Percentiles rank a stretch among this genome's conserved stretches.
phyloP scores from a whole-genome alignment of 2,329 filamentous ascomycete genomes.

The Phyllosticta citrichinensis region DNA sequence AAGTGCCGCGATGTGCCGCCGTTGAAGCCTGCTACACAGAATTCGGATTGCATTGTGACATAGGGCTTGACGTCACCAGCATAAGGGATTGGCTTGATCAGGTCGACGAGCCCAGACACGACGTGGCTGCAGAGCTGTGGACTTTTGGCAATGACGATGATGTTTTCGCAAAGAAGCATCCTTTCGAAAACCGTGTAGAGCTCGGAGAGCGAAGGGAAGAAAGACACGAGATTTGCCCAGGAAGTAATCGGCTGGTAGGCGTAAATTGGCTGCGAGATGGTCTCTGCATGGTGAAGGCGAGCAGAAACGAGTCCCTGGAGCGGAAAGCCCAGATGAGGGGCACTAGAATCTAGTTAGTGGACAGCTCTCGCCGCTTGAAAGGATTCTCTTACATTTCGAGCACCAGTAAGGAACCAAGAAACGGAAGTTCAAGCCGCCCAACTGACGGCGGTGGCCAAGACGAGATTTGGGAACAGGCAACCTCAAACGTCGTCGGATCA shows the following conservation, averaged over 20 bases:
- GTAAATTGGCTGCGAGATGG: conserved; percentile 20
- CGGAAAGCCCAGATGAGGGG: conserved; percentile 31
- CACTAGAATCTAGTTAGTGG: conserved; percentile 13
- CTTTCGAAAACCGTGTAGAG: conserved; percentile 32
- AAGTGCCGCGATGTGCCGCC: conserved; percentile 29
- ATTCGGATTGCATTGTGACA: conserved; percentile 35
- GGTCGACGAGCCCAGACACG: conserved; percentile 29
- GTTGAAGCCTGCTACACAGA: conserved; percentile 29
- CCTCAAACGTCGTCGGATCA: conserved; percentile 29
- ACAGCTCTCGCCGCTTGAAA: neutral
- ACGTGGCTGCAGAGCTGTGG: conserved; percentile 32
- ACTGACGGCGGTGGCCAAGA: conserved; percentile 26
- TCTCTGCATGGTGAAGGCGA: conserved; percentile 13
- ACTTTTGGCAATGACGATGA: conserved; percentile 32
- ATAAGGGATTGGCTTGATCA: conserved; percentile 31
- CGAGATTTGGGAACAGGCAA: conserved; percentile 27
- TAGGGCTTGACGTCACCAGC: conserved; percentile 31
- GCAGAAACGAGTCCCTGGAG: conserved; percentile 24
- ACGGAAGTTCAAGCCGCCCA: conserved; percentile 29
- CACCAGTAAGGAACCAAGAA: conserved; percentile 27
- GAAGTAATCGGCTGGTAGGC: conserved; percentile 31
- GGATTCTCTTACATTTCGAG: conserved; percentile 23
- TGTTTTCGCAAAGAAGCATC: conserved; percentile 30
- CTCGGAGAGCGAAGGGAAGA: conserved; percentile 31
- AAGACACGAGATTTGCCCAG: conserved; percentile 30